Conservation (phyloP, 2,329 filamentous ascomycete species). For the Rhynchosporium agropyri region DNA sequence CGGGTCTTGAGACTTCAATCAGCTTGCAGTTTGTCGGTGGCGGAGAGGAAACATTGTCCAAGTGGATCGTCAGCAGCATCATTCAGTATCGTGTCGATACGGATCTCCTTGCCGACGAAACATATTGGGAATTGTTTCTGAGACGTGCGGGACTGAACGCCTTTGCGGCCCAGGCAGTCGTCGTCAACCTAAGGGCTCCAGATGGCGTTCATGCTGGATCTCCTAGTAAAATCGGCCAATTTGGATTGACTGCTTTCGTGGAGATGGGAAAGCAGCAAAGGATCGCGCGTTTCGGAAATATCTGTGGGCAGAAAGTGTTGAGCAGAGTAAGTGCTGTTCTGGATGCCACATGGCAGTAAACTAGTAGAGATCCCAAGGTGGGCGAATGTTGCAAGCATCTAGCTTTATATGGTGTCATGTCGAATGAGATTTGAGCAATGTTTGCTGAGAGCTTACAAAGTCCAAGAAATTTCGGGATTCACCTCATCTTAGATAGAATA, state of each 20-base stretch:
- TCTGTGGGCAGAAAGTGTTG: conserved; percentile 58
- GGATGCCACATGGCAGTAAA: conserved; percentile 46
- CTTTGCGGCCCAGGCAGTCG: conserved; percentile 68
- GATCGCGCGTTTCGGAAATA: conserved; percentile 50
- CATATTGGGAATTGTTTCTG: conserved; percentile 68
- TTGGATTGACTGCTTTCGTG: conserved; percentile 58
- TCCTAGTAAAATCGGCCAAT: conserved; percentile 36
- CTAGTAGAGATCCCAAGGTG: not conserved
- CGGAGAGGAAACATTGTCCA: conserved; percentile 51
- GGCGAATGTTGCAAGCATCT: conserved; percentile 17
- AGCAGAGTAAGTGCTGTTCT: conserved; percentile 53
- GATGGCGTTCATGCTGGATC: conserved; percentile 27
- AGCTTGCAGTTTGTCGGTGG: conserved; percentile 54
- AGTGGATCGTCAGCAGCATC: conserved; percentile 58
- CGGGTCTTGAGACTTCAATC: conserved; percentile 45
- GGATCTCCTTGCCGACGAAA: conserved; percentile 58
- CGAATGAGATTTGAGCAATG: not conserved
- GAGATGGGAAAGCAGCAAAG: conserved; percentile 57
- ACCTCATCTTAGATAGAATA: conserved; percentile 24
- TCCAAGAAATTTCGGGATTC: conserved; percentile 21
- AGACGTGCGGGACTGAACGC: conserved; percentile 68
- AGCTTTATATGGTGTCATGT: conserved; percentile 13
- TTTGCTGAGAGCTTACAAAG: conserved; percentile 26
- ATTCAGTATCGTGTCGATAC: conserved; percentile 43
- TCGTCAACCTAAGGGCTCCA: conserved; percentile 51